These are phyloP conservation scores for Noccaea caerulescens DNA, from an alignment of 345 rosid species.

Conservation along the genomic window DNA sequence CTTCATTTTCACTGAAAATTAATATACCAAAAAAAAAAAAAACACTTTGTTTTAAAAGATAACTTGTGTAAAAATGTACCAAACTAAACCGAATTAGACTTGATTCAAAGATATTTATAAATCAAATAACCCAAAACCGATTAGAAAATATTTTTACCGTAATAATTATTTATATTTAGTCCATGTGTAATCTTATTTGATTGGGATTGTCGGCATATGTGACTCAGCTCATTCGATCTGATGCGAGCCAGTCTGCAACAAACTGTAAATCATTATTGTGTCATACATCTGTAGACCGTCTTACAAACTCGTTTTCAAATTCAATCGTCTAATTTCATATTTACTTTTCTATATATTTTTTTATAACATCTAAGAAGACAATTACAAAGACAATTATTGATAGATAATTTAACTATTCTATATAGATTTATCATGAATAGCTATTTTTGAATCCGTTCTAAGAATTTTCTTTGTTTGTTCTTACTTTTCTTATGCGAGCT, in stretches of 20 bases:
- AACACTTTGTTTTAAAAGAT: background rate
- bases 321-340: background rate
- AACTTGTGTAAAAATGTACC: background rate
- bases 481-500: no score
- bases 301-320: background rate
- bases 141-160: background rate
- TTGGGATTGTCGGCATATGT: background rate
- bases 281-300: background rate
- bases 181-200: background rate
- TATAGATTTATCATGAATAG: no score
- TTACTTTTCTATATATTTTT: background rate
- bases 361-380: no score
- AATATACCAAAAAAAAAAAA: background rate
- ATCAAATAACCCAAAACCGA: background rate
- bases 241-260: background rate
- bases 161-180: background rate
- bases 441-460: no score
- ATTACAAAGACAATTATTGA: no score
- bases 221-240: background rate
- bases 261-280: constrained; percentile 5
- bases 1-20: background rate
- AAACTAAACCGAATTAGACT: background rate
- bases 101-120: background rate
- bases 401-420: no score
- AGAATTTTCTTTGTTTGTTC: no score